Evolutionary conservation across 768 basidiomycete species (phyloP), one percentile per base, ranked within the genome.

Genomic region (Pulveroboletus sp.): DNA sequence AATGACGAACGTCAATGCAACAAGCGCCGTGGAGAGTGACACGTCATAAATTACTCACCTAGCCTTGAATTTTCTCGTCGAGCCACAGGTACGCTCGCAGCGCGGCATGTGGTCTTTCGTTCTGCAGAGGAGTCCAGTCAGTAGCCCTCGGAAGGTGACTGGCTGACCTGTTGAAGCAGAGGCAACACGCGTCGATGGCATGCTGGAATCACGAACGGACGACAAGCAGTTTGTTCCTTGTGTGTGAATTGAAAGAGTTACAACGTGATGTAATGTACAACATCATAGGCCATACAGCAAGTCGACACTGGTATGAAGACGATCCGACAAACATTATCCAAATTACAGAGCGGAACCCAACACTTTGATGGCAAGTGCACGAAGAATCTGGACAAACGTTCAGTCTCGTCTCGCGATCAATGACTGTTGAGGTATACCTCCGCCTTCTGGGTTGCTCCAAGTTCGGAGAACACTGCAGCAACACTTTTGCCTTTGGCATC

Each of bases 401-500:
- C 15, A 10, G 35, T 54, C 24, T 13, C 39, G 9, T 43, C 17
- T 46, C 28, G 11, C 13, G n/a, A n/a, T 17, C 14, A 15, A 41
- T 10, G n/a, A 33, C 47, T 30, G 42, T 54, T 21, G 31, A 36
- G 37, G 62, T 73, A 56, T 60, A 90, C 93, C 81, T 95, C 89
- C 42, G 93, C 91, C 66, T 90, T 94, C 75, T 93, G 86, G 44
- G 72, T 73, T 3, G 82, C 79, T 15, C 82, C 84, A 24, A 96
- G 75, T 18, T 87, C 79, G 40, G 74, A 70, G 66, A 97, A 97
- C 15, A 96, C 93, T 8, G 86, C 78, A 3, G 89, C 92, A 21
- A 97, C 93, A 54, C 86, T 87, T 76, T 90, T 92, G 9, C 93
- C 89, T 72, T 97, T 97, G 4, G 93, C 93, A 62, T 97, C 93